Evolutionary conservation across 2,329 filamentous ascomycete species (phyloP).

Genomic region (Paecilomyces sp.): DNA sequence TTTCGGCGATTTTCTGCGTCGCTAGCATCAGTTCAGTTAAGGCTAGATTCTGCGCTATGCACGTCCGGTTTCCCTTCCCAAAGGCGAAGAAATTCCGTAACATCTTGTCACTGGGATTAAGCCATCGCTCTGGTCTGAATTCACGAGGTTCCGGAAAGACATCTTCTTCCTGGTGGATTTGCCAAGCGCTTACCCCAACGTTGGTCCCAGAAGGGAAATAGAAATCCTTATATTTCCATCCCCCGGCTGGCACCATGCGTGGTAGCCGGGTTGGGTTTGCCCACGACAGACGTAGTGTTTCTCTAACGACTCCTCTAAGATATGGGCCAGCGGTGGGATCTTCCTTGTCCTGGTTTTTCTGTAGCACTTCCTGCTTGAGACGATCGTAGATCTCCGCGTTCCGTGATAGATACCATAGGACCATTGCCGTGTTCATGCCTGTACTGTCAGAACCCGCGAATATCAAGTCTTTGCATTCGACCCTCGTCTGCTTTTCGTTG

Average conservation of each 20-base stretch:
- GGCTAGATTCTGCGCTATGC: conserved; percentile 46
- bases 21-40: conserved; percentile 37
- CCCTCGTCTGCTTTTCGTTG: conserved; percentile 36
- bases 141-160: conserved; percentile 36
- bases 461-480: conserved; percentile 48
- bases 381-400: conserved; percentile 32
- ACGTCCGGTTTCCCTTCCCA: conserved; percentile 41
- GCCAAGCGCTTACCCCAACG: conserved; percentile 40
- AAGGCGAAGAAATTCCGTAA: conserved; percentile 42
- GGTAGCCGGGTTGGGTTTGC: conserved; percentile 47
- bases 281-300: conserved; percentile 45
- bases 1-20: conserved; percentile 35
- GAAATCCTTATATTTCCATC: conserved; percentile 28
- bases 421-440: conserved; percentile 44
- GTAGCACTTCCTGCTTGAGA: conserved; percentile 27
- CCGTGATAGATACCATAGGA: conserved; percentile 40
- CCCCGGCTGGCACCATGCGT: conserved; percentile 37
- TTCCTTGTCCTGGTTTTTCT: conserved; percentile 14
- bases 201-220: conserved; percentile 38
- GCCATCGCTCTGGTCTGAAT: conserved; percentile 46
- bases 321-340: conserved; percentile 30
- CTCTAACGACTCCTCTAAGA: conserved; percentile 43
- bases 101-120: conserved; percentile 32
- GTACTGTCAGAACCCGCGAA: conserved; percentile 51
- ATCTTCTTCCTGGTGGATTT: conserved; percentile 40